Conservation (phyloP, 768 basidiomycete genomes). For the Xerocomus spinulosus region DNA sequence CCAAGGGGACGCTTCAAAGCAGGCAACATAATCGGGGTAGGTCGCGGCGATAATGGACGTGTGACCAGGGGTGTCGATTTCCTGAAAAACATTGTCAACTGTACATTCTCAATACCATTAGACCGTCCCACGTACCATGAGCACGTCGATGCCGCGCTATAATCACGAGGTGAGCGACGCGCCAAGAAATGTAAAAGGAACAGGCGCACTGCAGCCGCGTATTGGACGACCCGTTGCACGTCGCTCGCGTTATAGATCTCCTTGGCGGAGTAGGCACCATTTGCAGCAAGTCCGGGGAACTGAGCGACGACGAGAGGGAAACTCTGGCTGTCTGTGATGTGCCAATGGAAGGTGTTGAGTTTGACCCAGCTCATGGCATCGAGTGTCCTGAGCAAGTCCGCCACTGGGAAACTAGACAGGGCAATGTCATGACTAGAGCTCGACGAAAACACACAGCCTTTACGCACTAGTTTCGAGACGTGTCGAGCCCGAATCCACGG, state of each 20-base stretch:
- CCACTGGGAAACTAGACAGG: constrained; percentile 33
- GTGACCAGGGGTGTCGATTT: constrained; percentile 84
- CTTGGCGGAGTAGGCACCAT: constrained; percentile 62
- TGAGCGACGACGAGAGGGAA: constrained; percentile 68
- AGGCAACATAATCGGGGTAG: constrained; percentile 74
- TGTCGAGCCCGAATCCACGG: constrained; percentile 44
- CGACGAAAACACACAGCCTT: background rate
- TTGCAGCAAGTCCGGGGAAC: constrained; percentile 53
- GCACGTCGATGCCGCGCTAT: constrained; percentile 68
- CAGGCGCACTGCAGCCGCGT: constrained; percentile 65
- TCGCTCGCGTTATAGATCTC: constrained; percentile 53
- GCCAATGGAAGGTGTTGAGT: constrained; percentile 78
- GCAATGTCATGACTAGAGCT: background rate
- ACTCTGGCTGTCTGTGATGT: constrained; percentile 75
- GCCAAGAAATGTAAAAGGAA: background rate
- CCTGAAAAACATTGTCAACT: constrained; percentile 34
- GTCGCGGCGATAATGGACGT: constrained; percentile 59
- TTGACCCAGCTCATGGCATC: constrained; percentile 54
- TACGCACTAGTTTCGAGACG: constrained; percentile 40
- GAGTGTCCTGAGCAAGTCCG: constrained; percentile 40
- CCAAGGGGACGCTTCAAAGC: constrained; percentile 56
- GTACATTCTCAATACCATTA: background rate
- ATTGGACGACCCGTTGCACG: constrained; percentile 55
- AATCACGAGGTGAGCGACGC: constrained; percentile 2
- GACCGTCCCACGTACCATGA: constrained; percentile 36